Evolutionary conservation across 2,329 filamentous ascomycete species (phyloP).

Genomic region (Arachnopeziza araneosa): DNA sequence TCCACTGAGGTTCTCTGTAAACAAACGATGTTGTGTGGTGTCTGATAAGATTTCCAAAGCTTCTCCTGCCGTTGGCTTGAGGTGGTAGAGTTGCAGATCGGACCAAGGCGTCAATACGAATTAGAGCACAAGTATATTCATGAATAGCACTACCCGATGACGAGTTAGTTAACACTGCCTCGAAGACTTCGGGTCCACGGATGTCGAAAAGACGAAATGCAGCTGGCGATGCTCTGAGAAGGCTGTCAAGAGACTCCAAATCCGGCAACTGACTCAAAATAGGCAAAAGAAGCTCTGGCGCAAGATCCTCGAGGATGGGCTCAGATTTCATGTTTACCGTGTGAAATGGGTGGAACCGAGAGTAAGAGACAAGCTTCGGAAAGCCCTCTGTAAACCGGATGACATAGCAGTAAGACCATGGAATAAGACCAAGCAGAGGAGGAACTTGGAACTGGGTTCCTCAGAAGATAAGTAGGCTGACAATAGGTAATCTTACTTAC

Average conservation of each 20-base stretch:
- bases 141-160: constrained; percentile 2
- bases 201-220: constrained; percentile 5
- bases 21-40: constrained; percentile 3
- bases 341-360: no score
- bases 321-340: no score
- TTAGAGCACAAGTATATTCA: neutral
- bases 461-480: no score
- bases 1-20: neutral
- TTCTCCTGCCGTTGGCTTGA: constrained; percentile 2
- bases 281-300: constrained; percentile 2
- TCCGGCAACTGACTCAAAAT: constrained; percentile 3
- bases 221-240: constrained; percentile 10
- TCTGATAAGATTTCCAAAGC: constrained; percentile 2
- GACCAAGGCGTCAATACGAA: neutral
- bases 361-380: no score
- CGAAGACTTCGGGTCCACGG: constrained; percentile 1
- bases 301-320: neutral
- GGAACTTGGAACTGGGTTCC: no score
- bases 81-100: neutral
- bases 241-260: constrained; percentile 8
- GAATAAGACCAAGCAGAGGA: no score
- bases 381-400: no score
- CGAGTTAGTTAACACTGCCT: neutral
- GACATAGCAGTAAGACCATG: no score
- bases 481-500: no score